Conservation (phyloP, 306 rosid genomes). For the Biancaea sappan region DNA sequence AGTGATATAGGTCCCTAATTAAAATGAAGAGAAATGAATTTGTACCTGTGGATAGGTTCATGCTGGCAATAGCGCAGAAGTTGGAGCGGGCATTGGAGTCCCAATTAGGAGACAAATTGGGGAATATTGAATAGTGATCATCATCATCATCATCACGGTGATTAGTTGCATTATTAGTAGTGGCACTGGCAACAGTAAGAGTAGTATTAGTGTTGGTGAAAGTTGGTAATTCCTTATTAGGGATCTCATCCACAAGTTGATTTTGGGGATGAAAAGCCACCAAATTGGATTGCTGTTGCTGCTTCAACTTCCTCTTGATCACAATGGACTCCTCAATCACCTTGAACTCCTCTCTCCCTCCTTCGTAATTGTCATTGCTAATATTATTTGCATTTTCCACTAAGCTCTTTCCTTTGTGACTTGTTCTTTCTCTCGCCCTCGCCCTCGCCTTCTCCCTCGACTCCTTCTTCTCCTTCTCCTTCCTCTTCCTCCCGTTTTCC, state of each 20-base stretch:
- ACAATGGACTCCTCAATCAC: constrained; percentile 50
- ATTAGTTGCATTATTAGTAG: no score
- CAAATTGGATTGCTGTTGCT: constrained; percentile 37
- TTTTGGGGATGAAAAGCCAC: constrained; percentile 38
- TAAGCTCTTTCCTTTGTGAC: constrained; percentile 47
- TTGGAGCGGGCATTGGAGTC: constrained; percentile 47
- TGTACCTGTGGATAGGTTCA: constrained; percentile 52
- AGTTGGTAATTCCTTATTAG: constrained; percentile 46
- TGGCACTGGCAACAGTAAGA: background rate
- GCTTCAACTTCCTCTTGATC: constrained; percentile 54
- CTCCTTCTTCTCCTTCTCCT: constrained; percentile 48
- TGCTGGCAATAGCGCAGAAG: constrained; percentile 52
- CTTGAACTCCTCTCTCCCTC: constrained; percentile 38
- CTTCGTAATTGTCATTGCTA: constrained; percentile 1
- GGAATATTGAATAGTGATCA: constrained; percentile 38
- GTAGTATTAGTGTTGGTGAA: constrained; percentile 25
- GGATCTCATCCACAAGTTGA: constrained; percentile 24
- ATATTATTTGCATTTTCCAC: no score
- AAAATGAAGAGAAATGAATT: no score
- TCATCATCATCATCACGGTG: no score
- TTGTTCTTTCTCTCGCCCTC: constrained; percentile 85
- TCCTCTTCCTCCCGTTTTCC: constrained; percentile 42
- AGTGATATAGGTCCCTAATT: no score
- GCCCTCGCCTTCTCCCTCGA: constrained; percentile 85
- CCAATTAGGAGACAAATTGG: constrained; percentile 73